Evolutionary conservation across 2,329 filamentous ascomycete genomes (phyloP).

Genomic region (Pestalotiopsis sp.): DNA sequence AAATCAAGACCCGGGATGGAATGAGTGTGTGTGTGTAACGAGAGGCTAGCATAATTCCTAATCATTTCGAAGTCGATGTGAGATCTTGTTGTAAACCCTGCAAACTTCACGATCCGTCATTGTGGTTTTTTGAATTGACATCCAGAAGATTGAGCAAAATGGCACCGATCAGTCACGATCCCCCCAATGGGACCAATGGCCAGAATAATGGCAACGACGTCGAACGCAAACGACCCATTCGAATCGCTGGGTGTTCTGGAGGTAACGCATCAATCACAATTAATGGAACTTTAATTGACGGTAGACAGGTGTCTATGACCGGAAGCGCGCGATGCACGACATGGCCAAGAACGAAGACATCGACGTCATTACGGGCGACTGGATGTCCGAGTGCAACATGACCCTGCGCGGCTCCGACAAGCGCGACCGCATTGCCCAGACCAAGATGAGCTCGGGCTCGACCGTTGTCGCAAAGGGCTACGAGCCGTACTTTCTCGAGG

Average conservation of each 20-base stretch:
- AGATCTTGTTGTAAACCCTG: neutral
- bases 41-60: neutral
- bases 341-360: constrained; percentile 34
- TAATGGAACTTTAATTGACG: neutral
- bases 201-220: neutral
- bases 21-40: neutral
- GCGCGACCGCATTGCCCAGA: constrained; percentile 1
- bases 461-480: constrained; percentile 5
- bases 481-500: constrained; percentile 14
- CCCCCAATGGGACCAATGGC: neutral
- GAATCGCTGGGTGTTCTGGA: neutral
- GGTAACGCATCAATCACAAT: neutral
- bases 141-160: neutral
- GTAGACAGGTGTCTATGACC: constrained; percentile 40
- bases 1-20: neutral
- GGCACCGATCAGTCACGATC: neutral
- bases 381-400: constrained; percentile 18
- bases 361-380: constrained; percentile 15
- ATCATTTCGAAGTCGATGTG: neutral
- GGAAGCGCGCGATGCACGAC: constrained; percentile 40
- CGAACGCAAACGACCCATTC: neutral
- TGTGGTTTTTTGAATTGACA: neutral
- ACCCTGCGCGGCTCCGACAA: constrained; percentile 9
- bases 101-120: neutral
- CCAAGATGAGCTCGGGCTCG: constrained; percentile 20